Evolutionary conservation across 192 early-diverging fungal species (phyloP).

Genomic region (Jimgerdemannia lactiflua): DNA sequence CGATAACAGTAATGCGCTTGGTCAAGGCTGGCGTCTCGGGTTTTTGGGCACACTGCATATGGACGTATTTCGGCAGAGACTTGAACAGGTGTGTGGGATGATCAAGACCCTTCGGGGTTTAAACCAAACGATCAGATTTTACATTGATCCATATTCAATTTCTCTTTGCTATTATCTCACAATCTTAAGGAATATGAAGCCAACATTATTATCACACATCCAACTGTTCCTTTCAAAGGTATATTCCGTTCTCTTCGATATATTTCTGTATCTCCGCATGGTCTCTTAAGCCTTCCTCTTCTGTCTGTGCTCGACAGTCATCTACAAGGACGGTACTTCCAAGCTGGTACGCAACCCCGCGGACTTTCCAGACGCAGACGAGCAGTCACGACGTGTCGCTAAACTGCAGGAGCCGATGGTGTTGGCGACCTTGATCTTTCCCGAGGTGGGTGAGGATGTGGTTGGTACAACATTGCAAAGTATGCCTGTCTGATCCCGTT

Average conservation of each 20-base stretch:
- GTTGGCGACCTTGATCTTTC: constrained; percentile 87
- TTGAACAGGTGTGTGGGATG: constrained; percentile 61
- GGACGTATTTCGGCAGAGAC: constrained; percentile 95
- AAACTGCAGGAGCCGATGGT: constrained; percentile 91
- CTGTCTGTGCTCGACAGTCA: constrained; percentile 33
- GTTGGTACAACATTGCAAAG: constrained; percentile 1
- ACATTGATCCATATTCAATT: background rate
- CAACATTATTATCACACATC: constrained; percentile 86
- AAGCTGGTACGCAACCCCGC: constrained; percentile 77
- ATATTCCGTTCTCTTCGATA: constrained; percentile 35
- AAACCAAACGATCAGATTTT: background rate
- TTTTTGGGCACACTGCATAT: constrained; percentile 97
- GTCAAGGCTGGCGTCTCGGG: constrained; percentile 95
- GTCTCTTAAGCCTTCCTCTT: background rate
- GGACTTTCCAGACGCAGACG: constrained; percentile 84
- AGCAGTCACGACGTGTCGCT: constrained; percentile 56
- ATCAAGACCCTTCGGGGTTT: background rate
- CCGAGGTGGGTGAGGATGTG: constrained; percentile 46
- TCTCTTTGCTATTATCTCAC: background rate
- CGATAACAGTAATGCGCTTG: constrained; percentile 61
- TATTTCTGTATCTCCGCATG: background rate
- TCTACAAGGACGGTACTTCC: constrained; percentile 38
- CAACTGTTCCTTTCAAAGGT: constrained; percentile 86
- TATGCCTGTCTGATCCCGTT: background rate
- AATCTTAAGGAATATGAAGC: constrained; percentile 79